These are phyloP conservation scores for Piedraia hortae DNA, from an alignment of 2,329 filamentous ascomycete genomes.

Conservation along the genomic window DNA sequence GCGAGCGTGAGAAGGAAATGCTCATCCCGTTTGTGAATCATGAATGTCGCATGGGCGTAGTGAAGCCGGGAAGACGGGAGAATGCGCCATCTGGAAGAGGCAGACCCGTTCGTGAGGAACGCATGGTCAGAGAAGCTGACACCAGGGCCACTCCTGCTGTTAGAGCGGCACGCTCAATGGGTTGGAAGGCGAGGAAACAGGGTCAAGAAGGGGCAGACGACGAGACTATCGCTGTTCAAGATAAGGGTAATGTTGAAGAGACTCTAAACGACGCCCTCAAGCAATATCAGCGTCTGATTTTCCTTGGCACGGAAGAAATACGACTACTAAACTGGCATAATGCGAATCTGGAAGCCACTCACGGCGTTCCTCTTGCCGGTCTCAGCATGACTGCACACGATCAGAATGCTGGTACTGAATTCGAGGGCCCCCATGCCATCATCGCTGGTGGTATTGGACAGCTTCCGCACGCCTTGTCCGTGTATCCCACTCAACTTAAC, in stretches of 20 bases:
- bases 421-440: constrained; percentile 82
- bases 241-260: constrained; percentile 30
- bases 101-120: constrained; percentile 42
- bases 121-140: constrained; percentile 40
- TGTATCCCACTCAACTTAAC: constrained; percentile 48
- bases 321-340: constrained; percentile 92
- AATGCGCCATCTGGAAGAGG: constrained; percentile 24
- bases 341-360: constrained; percentile 93
- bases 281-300: constrained; percentile 62
- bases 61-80: constrained; percentile 10
- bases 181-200: constrained; percentile 49
- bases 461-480: constrained; percentile 62
- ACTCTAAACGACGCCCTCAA: constrained; percentile 59
- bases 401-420: constrained; percentile 91
- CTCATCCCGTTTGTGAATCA: constrained; percentile 8
- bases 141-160: constrained; percentile 44
- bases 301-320: constrained; percentile 64
- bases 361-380: constrained; percentile 63
- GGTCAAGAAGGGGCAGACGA: constrained; percentile 24
- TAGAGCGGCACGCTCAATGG: constrained; percentile 50
- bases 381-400: constrained; percentile 85
- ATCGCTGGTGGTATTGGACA: constrained; percentile 84
- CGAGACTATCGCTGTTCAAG: constrained; percentile 44
- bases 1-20: constrained; percentile 10
- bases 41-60: constrained; percentile 9